Base-by-base conservation (phyloP, 768 basidiomycete species). In the Suillus lakei region DNA sequence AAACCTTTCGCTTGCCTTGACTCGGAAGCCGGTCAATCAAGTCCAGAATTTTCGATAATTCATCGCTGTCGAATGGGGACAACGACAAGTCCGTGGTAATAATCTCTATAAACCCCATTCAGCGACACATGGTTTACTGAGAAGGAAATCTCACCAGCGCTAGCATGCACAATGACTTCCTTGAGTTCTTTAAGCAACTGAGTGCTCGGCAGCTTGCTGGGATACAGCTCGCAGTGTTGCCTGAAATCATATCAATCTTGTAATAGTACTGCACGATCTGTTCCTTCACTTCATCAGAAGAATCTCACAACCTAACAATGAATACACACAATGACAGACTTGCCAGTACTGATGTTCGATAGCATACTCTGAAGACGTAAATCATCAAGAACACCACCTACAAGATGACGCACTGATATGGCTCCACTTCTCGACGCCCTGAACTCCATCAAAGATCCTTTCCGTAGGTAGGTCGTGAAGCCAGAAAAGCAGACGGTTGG, bases 401-500 rank as follows among this genome's bases (percentile, higher is more conserved):
- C 32, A 54, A 54, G 12, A 13, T 15, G 41, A 39, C 80, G 58
- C 63, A 86, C 86, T 75, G 15, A 84, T 69, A 67, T 84, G 82
- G 3, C 76, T 72, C 28, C 75, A 67, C 3, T 75, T 73, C 13
- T 74, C 76, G 1, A 80, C 77, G 4, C 84, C 85, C 48, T 74
- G 72, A 78, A 72, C 43, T 82, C 76, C 30, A 50, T 12, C 74
- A 71, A 80, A 64, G 46, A 84, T 69, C 41, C 72, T 43, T 1
- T 56, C 62, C 5, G 81, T 74, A 2, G 78, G 66, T 34, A 78
- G 80, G 0, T 77, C 66, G 51, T 86, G 79, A 30, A 86, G 63
- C 78, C 83, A 88, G 65, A 87, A 88, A 16, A 86, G 73, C 3
- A 74, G 69, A 16, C 81, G 80, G 0, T 71, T 72, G 0, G 66